Evolutionary conservation across 164 flowering plant species (phyloP).

Genomic region (Aristolochia fimbriata): DNA sequence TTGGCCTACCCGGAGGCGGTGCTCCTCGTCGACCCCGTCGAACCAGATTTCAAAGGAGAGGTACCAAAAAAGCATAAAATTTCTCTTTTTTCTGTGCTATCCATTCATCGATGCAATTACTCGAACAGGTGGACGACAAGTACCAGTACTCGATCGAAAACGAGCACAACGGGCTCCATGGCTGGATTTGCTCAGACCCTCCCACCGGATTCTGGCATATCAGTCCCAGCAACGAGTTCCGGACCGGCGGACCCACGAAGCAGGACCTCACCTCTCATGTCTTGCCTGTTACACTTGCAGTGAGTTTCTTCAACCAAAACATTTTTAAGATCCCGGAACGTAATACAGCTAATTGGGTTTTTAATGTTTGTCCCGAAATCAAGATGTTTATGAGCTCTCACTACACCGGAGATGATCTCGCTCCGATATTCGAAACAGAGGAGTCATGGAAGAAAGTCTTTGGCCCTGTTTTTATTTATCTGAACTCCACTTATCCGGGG

Average conservation of each 20-base stretch:
- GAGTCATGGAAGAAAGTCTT: constrained; percentile 93
- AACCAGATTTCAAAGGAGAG: constrained; percentile 65
- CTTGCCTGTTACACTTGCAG: constrained; percentile 69
- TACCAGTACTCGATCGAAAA: constrained; percentile 73
- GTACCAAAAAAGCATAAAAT: constrained; percentile 19
- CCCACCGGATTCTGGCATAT: constrained; percentile 79
- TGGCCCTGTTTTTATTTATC: constrained; percentile 80
- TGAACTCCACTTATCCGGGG: constrained; percentile 32
- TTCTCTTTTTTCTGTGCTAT: too few relatives aligned
- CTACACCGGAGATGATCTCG: constrained; percentile 57
- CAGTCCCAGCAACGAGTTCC: constrained; percentile 74
- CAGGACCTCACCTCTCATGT: constrained; percentile 89
- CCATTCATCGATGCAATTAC: not conserved
- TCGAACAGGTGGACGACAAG: constrained; percentile 82
- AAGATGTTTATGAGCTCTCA: constrained; percentile 73
- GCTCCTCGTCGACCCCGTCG: constrained; percentile 49
- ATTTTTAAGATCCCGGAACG: too few relatives aligned
- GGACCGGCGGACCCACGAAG: constrained; percentile 80
- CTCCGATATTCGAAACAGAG: constrained; percentile 26
- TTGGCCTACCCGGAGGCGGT: constrained; percentile 92
- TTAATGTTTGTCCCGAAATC: not conserved
- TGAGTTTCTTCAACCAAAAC: constrained; percentile 21
- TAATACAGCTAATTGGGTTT: not conserved
- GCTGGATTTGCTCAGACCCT: constrained; percentile 61
- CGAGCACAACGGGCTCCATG: constrained; percentile 61